Percentiles rank a stretch among this genome's conserved stretches.
Conservation (phyloP, 352 stramenopile species). For the Phytopythium sindhum region DNA sequence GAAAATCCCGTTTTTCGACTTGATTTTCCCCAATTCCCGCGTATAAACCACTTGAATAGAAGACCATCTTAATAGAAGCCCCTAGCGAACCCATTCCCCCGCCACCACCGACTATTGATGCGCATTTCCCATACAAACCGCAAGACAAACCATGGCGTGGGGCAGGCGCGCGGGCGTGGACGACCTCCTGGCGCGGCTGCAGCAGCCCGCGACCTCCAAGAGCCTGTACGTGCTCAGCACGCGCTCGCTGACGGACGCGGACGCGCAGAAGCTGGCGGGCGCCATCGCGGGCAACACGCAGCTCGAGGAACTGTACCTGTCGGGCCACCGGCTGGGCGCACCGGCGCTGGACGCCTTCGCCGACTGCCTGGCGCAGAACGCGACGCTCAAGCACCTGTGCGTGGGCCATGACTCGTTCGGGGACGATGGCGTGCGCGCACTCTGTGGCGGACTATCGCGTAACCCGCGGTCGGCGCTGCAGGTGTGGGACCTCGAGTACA, state of each 20-base stretch:
- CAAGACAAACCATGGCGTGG: conserved; percentile 56
- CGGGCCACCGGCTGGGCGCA: conserved; percentile 52
- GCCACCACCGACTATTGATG: not conserved
- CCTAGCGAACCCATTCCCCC: not conserved
- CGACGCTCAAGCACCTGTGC: conserved; percentile 61
- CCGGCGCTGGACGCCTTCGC: conserved; percentile 51
- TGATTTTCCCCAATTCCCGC: not conserved
- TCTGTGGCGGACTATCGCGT: conserved; percentile 46
- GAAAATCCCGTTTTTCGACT: not conserved
- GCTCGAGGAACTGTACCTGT: conserved; percentile 78
- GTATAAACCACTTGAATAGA: not conserved
- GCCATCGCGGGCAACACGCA: conserved; percentile 53
- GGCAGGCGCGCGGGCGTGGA: conserved; percentile 62
- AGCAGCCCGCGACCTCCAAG: conserved; percentile 53
- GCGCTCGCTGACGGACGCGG: conserved; percentile 53
- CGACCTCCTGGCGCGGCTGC: conserved; percentile 67
- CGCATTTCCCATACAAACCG: not conserved
- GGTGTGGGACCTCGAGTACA: conserved; percentile 75
- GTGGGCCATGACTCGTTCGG: conserved; percentile 59
- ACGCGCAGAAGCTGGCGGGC: conserved; percentile 44
- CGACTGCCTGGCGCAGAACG: conserved; percentile 62
- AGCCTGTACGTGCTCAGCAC: conserved; percentile 76
- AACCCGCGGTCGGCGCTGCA: conserved; percentile 53
- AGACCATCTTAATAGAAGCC: not conserved
- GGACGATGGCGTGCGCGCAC: conserved; percentile 36